Conservation (phyloP, 495 filamentous ascomycete genomes). For the Podospora bellae-mahoneyi region DNA sequence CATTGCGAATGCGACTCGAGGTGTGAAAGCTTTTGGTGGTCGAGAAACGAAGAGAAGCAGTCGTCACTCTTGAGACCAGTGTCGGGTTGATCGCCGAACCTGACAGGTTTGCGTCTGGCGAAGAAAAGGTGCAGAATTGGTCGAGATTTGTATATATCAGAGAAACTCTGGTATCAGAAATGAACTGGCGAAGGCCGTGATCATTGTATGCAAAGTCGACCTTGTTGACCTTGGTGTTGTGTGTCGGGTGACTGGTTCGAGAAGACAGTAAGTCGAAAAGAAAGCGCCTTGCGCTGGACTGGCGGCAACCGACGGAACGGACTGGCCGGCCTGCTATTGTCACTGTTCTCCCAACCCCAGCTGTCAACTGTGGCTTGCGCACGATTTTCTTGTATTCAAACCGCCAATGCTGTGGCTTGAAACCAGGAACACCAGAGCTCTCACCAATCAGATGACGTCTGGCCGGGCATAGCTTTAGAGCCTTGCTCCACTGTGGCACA, state of each 20-base stretch:
- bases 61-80: not conserved
- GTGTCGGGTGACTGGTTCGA: not conserved
- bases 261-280: not conserved
- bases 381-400: not conserved
- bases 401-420: not conserved
- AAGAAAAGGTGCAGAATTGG: not conserved
- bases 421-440: not conserved
- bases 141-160: not conserved
- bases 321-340: not conserved
- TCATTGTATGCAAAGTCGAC: not conserved
- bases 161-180: not conserved
- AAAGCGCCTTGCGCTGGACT: not conserved
- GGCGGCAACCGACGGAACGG: not conserved
- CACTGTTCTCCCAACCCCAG: not conserved
- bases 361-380: not conserved
- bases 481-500: not conserved
- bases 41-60: not conserved
- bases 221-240: not conserved
- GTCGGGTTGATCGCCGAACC: not conserved
- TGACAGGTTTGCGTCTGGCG: not conserved
- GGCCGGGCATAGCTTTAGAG: not conserved
- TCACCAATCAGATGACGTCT: not conserved
- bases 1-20: slow-evolving; percentile 24
- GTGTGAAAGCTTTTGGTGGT: not conserved
- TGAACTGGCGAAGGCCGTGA: not conserved